Evolutionary conservation across 495 filamentous ascomycete genomes (phyloP).

Genomic region (Cenococcum geophilum): DNA sequence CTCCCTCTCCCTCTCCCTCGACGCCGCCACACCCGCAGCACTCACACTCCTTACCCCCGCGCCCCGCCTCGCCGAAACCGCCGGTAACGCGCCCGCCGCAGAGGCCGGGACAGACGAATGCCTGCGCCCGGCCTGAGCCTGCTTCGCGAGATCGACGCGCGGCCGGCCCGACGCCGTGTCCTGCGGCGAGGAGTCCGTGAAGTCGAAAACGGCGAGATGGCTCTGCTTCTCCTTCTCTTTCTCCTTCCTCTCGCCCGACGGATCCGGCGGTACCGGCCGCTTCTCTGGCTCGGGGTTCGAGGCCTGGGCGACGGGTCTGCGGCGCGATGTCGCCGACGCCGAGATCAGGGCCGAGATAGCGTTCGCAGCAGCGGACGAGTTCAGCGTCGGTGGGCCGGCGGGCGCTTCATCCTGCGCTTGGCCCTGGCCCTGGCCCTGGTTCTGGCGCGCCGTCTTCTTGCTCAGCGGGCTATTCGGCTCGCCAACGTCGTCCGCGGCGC

Average conservation of each 20-base stretch:
- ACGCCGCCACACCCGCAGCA: neutral
- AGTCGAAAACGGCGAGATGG: slow-evolving; percentile 37
- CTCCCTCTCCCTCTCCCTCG: slow-evolving; percentile 1
- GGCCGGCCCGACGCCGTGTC: slow-evolving; percentile 2
- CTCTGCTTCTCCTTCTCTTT: slow-evolving; percentile 19
- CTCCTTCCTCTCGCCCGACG: neutral
- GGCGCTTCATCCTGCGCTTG: neutral
- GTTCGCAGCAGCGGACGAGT: slow-evolving; percentile 16
- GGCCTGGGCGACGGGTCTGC: neutral
- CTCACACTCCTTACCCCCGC: slow-evolving; percentile 6
- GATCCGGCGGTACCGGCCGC: too few relatives aligned
- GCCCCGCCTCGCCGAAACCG: slow-evolving; percentile 11
- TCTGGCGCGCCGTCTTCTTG: slow-evolving; percentile 21
- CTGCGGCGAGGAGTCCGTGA: slow-evolving; percentile 33
- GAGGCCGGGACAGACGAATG: slow-evolving; percentile 15
- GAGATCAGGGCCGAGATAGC: slow-evolving; percentile 1
- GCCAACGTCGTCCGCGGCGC: slow-evolving; percentile 10
- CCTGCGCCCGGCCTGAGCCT: slow-evolving; percentile 5
- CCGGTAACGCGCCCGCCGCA: slow-evolving; percentile 6
- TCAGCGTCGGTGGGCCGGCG: slow-evolving; percentile 8
- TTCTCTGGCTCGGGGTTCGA: neutral
- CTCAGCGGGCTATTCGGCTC: slow-evolving; percentile 22
- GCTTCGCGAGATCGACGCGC: slow-evolving; percentile 17
- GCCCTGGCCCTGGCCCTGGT: neutral
- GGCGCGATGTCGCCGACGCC: neutral